A percentile compares a stretch with the other conserved stretches of the same genome.
Conservation (phyloP, 495 filamentous ascomycete genomes). For the Corynascus novoguineensis region DNA sequence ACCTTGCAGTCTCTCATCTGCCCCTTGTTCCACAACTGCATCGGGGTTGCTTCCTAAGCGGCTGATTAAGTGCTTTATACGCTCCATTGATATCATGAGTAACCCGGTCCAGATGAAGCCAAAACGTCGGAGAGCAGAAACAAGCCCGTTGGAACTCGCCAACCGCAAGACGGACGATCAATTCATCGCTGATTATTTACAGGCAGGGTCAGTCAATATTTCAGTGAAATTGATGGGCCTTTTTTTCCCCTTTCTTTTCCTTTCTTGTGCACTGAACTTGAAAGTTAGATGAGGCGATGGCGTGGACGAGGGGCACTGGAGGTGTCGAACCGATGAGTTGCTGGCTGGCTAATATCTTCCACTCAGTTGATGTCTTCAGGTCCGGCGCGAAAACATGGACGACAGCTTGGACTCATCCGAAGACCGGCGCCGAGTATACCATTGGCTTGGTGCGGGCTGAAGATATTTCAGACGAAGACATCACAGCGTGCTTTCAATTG, state of each 20-base stretch:
- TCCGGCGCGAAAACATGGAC: slow-evolving; percentile 32
- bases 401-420: slow-evolving; percentile 40
- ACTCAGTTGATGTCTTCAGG: not conserved
- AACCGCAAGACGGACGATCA: slow-evolving; percentile 41
- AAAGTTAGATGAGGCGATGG: no score
- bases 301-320: not conserved
- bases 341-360: not conserved
- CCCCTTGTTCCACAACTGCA: no score
- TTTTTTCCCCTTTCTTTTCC: not conserved
- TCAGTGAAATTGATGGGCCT: no score
- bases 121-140: slow-evolving; percentile 32
- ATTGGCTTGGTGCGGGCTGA: slow-evolving; percentile 45
- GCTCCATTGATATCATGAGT: not conserved
- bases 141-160: slow-evolving; percentile 38
- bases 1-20: no score
- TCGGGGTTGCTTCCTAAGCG: no score
- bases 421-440: slow-evolving; percentile 32
- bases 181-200: slow-evolving; percentile 43
- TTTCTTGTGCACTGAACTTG: no score
- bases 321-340: not conserved
- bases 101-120: slow-evolving; percentile 13
- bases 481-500: slow-evolving; percentile 63
- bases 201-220: slow-evolving; percentile 37
- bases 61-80: not conserved
- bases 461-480: slow-evolving; percentile 45